Percentiles rank a stretch among this genome's conserved stretches.
phyloP scores from a whole-genome alignment of 768 basidiomycete species.

The Leccinum disarticulatum region DNA sequence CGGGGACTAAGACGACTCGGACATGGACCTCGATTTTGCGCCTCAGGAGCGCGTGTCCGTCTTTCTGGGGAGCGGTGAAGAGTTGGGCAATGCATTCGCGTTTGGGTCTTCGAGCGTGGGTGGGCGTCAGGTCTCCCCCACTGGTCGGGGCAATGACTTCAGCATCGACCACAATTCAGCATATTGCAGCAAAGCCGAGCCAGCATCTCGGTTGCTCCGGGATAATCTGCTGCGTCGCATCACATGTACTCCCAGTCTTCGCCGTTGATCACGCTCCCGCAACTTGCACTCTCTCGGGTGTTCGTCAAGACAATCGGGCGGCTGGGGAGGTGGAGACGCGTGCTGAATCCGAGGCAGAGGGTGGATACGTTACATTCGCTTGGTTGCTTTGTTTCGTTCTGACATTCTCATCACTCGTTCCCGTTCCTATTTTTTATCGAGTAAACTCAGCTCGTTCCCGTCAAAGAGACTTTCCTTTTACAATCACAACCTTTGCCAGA shows the following conservation, averaged over 20 bases:
- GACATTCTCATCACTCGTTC: no score
- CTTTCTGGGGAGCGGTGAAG: slow-evolving; percentile 34
- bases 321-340: slow-evolving; percentile 80
- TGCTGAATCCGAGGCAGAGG: slow-evolving; percentile 51
- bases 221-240: slow-evolving; percentile 10
- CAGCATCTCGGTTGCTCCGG: slow-evolving; percentile 28
- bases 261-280: slow-evolving; percentile 45
- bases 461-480: no score
- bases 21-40: slow-evolving; percentile 77
- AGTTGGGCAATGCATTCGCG: slow-evolving; percentile 48
- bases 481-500: no score
- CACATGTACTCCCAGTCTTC: slow-evolving; percentile 34
- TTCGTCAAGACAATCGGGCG: slow-evolving; percentile 82
- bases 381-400: no score
- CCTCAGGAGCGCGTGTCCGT: slow-evolving; percentile 46
- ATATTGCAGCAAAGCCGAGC: slow-evolving; percentile 47
- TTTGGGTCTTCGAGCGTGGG: slow-evolving; percentile 27
- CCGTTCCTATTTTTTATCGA: no score
- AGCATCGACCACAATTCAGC: slow-evolving; percentile 56
- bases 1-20: slow-evolving; percentile 57
- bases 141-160: slow-evolving; percentile 50
- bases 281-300: slow-evolving; percentile 68
- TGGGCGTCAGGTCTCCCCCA: slow-evolving; percentile 29
- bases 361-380: no score
- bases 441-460: no score